Evolutionary conservation across 2,329 filamentous ascomycete genomes (phyloP).

Genomic region (Sporothrix curviconia): DNA sequence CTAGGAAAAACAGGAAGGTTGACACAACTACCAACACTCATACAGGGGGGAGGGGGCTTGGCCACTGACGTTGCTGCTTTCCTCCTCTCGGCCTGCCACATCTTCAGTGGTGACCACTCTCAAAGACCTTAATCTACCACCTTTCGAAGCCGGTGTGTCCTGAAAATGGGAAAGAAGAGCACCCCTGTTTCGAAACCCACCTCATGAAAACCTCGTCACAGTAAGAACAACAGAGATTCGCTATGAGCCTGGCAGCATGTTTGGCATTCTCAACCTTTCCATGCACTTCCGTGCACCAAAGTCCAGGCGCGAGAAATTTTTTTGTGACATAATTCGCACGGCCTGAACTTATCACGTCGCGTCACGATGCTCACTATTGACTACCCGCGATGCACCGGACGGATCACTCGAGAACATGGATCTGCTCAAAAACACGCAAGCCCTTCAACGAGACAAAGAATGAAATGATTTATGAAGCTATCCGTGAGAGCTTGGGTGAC

Average conservation of each 20-base stretch:
- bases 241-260: slow-evolving; percentile 76
- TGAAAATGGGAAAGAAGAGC: no score
- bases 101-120: no score
- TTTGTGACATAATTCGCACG: slow-evolving; percentile 89
- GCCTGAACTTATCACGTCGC: slow-evolving; percentile 70
- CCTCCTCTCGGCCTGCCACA: no score
- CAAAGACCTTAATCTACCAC: no score
- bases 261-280: slow-evolving; percentile 96
- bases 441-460: slow-evolving; percentile 93
- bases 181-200: no score
- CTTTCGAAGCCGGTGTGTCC: no score
- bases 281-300: slow-evolving; percentile 98
- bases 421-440: slow-evolving; percentile 63
- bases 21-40: no score
- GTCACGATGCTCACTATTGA: slow-evolving; percentile 93
- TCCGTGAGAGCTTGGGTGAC: slow-evolving; percentile 82
- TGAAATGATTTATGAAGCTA: slow-evolving; percentile 86
- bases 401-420: slow-evolving; percentile 86
- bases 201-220: slow-evolving; percentile 42
- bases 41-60: no score
- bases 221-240: slow-evolving; percentile 61
- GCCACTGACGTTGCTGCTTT: no score
- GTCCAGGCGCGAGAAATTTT: slow-evolving; percentile 90
- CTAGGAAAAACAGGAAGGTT: no score
- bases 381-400: slow-evolving; percentile 70